phyloP scores from a whole-genome alignment of 208 protist species.

The Kentomonas sorsogonicus region DNA sequence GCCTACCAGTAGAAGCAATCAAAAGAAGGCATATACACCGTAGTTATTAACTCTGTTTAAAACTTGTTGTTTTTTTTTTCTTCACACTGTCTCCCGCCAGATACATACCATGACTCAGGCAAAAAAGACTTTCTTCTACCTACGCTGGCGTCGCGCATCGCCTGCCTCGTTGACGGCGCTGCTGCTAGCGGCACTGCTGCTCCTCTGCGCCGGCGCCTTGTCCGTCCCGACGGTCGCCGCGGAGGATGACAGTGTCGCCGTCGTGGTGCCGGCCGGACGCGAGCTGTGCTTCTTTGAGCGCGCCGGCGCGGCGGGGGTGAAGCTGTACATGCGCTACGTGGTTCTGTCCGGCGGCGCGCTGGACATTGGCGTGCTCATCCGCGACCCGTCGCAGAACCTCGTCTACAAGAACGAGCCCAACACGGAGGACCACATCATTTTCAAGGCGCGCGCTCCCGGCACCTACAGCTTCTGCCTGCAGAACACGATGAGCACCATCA shows the following conservation, averaged over 20 bases:
- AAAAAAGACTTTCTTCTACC: not conserved
- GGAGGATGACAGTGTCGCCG: conserved; percentile 38
- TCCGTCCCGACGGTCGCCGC: conserved; percentile 15
- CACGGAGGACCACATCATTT: conserved; percentile 68
- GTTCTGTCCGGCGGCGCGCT: conserved; percentile 71
- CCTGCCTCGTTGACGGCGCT: not conserved
- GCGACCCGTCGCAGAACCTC: conserved; percentile 35
- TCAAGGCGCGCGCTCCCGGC: conserved; percentile 60
- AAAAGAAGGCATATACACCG: no score
- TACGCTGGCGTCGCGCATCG: not conserved
- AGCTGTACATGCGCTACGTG: conserved; percentile 74
- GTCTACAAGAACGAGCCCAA: conserved; percentile 52
- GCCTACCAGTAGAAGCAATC: no score
- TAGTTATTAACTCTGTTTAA: no score
- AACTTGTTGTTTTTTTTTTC: no score
- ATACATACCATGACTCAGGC: not conserved
- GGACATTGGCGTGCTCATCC: conserved; percentile 67
- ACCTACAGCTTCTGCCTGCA: conserved; percentile 82
- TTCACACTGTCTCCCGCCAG: no score
- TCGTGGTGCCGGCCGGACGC: conserved; percentile 39
- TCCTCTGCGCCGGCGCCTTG: conserved; percentile 11
- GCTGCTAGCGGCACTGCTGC: conserved; percentile 14
- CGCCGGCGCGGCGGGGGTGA: conserved; percentile 29
- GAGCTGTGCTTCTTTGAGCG: conserved; percentile 85
- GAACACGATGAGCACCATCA: conserved; percentile 83